A percentile compares a stretch with the other conserved stretches of the same genome.
Evolutionary conservation across 1,284 basidiomycete species (phyloP).

Genomic region (Fomitopsis pinicola): DNA sequence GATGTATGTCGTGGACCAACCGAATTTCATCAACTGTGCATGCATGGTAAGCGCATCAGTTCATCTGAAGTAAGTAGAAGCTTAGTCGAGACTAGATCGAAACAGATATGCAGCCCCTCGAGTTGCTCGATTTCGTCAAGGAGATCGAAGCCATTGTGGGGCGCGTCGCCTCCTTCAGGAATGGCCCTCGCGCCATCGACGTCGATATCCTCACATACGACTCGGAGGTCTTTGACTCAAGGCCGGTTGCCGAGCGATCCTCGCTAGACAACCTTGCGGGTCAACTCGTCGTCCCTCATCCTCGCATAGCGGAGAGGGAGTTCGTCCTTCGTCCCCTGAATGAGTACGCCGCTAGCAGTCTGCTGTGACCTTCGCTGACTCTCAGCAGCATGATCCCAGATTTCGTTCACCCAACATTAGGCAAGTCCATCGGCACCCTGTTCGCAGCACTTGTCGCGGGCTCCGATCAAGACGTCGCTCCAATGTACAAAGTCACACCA

Average conservation of each 20-base stretch:
- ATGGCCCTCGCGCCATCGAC: conserved; percentile 90
- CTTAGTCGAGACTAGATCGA: conserved; percentile 46
- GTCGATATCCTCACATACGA: conserved; percentile 88
- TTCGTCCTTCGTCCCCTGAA: conserved; percentile 88
- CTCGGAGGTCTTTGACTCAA: conserved; percentile 56
- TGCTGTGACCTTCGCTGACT: background rate
- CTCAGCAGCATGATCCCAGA: conserved; percentile 63
- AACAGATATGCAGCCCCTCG: conserved; percentile 64
- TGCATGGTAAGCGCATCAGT: conserved; percentile 60
- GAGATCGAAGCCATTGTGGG: conserved; percentile 75
- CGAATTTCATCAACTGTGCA: conserved; percentile 86
- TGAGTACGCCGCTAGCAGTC: conserved; percentile 56
- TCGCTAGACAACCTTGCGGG: conserved; percentile 51
- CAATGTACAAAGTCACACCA: conserved; percentile 65
- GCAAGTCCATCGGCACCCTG: conserved; percentile 43
- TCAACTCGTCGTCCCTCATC: conserved; percentile 83
- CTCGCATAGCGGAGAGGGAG: conserved; percentile 77
- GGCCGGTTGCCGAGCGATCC: conserved; percentile 33
- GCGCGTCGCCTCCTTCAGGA: conserved; percentile 75
- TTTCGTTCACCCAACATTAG: conserved; percentile 57
- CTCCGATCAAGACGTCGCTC: conserved; percentile 28
- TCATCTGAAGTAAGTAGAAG: background rate
- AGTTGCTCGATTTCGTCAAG: conserved; percentile 71
- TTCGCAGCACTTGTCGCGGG: conserved; percentile 36
- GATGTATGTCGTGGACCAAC: conserved; percentile 95